phyloP scores from a whole-genome alignment of 345 rosid genomes.

The Murraya paniculata region DNA sequence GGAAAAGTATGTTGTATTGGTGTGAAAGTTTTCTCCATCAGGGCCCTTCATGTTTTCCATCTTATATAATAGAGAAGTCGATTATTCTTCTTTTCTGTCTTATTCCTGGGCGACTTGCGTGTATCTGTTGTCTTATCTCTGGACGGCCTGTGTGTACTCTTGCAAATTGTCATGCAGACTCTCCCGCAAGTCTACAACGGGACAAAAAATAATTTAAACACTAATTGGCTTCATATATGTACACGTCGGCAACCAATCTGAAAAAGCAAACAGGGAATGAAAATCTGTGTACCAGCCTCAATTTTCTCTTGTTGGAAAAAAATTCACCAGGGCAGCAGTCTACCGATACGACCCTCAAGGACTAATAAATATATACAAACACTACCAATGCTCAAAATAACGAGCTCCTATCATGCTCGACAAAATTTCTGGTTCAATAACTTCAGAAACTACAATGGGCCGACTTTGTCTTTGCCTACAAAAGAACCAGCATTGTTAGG shows the following conservation, averaged over 20 bases:
- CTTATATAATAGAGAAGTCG: constrained; percentile 10
- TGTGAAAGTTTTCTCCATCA: constrained; percentile 4
- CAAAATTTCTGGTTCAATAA: background rate
- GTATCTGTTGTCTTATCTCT: background rate
- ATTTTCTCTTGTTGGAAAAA: background rate
- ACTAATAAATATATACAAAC: background rate
- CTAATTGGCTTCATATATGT: no score
- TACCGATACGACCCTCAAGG: no score
- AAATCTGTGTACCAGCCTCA: no score
- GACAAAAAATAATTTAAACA: no score
- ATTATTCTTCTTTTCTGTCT: background rate
- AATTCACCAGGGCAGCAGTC: no score
- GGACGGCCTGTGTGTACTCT: background rate
- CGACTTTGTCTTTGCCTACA: background rate
- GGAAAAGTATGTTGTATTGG: constrained; percentile 14
- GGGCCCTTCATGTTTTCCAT: background rate
- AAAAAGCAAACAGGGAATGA: background rate
- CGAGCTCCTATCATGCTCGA: background rate
- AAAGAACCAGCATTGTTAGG: background rate
- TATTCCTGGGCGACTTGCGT: background rate
- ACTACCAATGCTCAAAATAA: background rate
- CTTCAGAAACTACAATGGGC: background rate
- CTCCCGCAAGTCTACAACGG: background rate
- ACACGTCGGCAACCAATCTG: background rate
- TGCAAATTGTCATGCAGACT: background rate